Evolutionary conservation across 2,329 filamentous ascomycete genomes (phyloP), one percentile per base, ranked within the genome.

Genomic region (Parastagonospora nodorum): DNA sequence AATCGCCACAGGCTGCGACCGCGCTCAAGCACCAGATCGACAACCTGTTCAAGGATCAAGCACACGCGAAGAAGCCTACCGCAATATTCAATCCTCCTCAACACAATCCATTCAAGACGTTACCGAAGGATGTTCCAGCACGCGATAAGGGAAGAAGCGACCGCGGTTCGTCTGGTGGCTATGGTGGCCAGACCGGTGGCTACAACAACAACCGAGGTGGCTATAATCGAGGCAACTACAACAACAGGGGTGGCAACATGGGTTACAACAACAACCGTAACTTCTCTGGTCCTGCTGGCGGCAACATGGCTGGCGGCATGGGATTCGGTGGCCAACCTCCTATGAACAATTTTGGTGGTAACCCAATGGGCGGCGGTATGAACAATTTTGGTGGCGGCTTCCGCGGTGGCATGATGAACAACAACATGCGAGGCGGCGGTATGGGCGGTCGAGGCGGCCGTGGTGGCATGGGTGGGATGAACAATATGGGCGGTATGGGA

Each of bases 41-140:
- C 57, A 77, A 81, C 27, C 78, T 86, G 24, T 77, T 78, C 37
- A 80, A 84, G 51, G 80, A 81, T 73, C 65, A 87, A 81, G 69
- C 76, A 56, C 78, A 79, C 48, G 70, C 74, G n/a, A 92, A 92
- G 58, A 85, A 83, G 68, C 83, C 89, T 58, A 83, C 80, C 1
- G 85, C 90, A 40, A 84, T 84, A 51, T 97, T 92, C 77, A 88
- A 89, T 45, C 88, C 85, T 57, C 86, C 91, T 0, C 83, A 84
- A 41, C 81, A 83, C 60, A 97, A 97, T 71, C 92, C 92, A 0
- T 97, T 96, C 83, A 88, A 89, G 59, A 97, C 92, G 0, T 78
- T 95, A 4, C 92, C 92, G 14, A 96, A 96, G 77, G 92, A 96
- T 70, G 88, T 88, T 0, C 91, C 90, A 0, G 82, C 83, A 62